Percentiles rank a stretch among this genome's conserved stretches.
phyloP scores from a whole-genome alignment of 177 flowering plant species.

The Telopea speciosissima region DNA sequence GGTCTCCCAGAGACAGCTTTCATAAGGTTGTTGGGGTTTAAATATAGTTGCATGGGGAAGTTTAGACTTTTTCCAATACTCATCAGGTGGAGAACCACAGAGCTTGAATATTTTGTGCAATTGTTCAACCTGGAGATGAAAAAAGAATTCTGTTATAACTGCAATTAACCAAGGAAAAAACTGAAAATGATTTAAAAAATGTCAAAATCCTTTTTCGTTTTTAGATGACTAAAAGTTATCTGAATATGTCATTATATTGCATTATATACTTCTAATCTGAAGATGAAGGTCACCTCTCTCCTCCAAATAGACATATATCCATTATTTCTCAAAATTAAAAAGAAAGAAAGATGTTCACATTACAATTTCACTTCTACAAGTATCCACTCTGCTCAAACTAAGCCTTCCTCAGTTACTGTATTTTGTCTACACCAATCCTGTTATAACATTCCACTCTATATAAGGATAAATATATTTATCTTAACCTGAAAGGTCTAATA shows the following conservation, averaged over 20 bases:
- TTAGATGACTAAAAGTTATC: not conserved
- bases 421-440: no score
- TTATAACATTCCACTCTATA: no score
- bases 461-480: no score
- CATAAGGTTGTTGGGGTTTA: constrained; percentile 75
- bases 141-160: not conserved
- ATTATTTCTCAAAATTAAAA: not conserved
- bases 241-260: no score
- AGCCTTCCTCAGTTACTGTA: not conserved
- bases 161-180: not conserved
- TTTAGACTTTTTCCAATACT: constrained; percentile 64
- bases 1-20: constrained; percentile 60
- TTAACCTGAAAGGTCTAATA: no score
- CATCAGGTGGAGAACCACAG: constrained; percentile 89
- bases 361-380: not conserved
- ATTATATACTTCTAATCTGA: no score
- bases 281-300: no score
- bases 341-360: not conserved
- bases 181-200: not conserved
- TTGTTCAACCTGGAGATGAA: constrained; percentile 68
- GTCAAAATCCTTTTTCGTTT: not conserved
- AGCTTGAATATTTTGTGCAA: constrained; percentile 91
- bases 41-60: constrained; percentile 81
- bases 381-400: not conserved
- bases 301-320: no score